phyloP scores from a whole-genome alignment of 192 early-diverging fungal genomes.

The Linnemannia zychae region DNA sequence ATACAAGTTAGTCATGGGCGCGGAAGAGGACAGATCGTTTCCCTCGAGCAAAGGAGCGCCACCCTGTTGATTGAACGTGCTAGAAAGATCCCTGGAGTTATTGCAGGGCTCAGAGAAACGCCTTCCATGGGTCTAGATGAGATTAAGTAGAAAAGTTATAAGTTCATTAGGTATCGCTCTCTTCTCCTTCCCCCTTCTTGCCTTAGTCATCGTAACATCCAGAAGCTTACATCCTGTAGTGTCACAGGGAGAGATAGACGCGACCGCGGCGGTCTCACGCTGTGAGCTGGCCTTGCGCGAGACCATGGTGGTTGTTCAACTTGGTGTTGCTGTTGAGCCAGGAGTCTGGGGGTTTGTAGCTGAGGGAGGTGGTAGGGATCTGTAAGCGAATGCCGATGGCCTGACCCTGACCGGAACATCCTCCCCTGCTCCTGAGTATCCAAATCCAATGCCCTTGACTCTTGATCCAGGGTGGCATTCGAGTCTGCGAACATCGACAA shows the following conservation, averaged over 20 bases:
- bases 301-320: constrained; percentile 30
- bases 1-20: background rate
- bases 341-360: constrained; percentile 32
- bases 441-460: background rate
- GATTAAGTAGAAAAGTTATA: background rate
- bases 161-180: background rate
- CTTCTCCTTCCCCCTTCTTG: background rate
- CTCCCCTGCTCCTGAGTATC: background rate
- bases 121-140: constrained; percentile 10
- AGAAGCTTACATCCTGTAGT: constrained; percentile 10
- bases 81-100: background rate
- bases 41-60: background rate
- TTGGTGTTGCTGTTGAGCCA: constrained; percentile 44
- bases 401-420: background rate
- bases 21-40: background rate
- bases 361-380: constrained; percentile 23
- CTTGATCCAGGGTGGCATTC: background rate
- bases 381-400: background rate
- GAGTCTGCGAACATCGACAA: background rate
- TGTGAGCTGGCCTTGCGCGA: background rate
- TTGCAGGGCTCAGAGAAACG: constrained; percentile 42
- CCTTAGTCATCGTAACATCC: background rate
- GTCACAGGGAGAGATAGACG: constrained; percentile 19
- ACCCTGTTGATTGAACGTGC: background rate
- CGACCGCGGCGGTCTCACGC: background rate